Percentiles rank a stretch among this genome's conserved stretches.
phyloP scores from a whole-genome alignment of 2,329 filamentous ascomycete species.

The Phaeosphaeriaceae sp. region DNA sequence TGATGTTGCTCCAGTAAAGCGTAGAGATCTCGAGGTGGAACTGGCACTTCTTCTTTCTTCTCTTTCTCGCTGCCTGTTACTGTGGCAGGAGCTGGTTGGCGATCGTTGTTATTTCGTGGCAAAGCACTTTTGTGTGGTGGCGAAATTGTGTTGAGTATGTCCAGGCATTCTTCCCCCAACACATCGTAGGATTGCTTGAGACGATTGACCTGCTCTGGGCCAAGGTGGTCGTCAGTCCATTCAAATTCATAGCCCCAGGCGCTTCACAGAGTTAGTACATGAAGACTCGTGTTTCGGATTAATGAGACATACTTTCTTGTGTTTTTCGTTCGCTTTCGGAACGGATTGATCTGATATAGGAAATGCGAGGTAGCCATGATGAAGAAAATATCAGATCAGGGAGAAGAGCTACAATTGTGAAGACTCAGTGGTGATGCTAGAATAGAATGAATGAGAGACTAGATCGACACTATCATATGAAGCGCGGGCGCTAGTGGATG shows the following conservation, averaged over 20 bases:
- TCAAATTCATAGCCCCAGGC: constrained; percentile 73
- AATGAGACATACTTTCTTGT: constrained; percentile 48
- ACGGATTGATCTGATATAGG: constrained; percentile 51
- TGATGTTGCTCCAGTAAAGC: constrained; percentile 66
- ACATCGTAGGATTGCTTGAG: constrained; percentile 73
- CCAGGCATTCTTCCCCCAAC: constrained; percentile 70
- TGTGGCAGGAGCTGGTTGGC: constrained; percentile 34
- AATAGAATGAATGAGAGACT: constrained; percentile 2
- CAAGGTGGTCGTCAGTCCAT: constrained; percentile 70
- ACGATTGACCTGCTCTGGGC: constrained; percentile 64
- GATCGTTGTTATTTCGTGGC: constrained; percentile 46
- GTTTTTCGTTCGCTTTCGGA: constrained; percentile 51
- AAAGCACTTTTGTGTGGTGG: constrained; percentile 52
- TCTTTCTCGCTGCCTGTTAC: constrained; percentile 34
- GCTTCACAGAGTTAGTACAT: constrained; percentile 36
- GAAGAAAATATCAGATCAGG: not conserved
- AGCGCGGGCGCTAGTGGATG: constrained; percentile 33
- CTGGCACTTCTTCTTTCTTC: constrained; percentile 41
- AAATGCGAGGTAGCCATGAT: not conserved
- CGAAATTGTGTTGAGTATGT: constrained; percentile 68
- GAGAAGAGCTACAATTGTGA: not conserved
- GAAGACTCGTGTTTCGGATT: too few species aligned
- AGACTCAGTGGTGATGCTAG: not conserved
- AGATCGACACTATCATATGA: constrained; percentile 35
- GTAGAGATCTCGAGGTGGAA: constrained; percentile 66